Base-by-base conservation (phyloP, 1,139 yeast species). In the Scheffersomyces parashehatae region DNA sequence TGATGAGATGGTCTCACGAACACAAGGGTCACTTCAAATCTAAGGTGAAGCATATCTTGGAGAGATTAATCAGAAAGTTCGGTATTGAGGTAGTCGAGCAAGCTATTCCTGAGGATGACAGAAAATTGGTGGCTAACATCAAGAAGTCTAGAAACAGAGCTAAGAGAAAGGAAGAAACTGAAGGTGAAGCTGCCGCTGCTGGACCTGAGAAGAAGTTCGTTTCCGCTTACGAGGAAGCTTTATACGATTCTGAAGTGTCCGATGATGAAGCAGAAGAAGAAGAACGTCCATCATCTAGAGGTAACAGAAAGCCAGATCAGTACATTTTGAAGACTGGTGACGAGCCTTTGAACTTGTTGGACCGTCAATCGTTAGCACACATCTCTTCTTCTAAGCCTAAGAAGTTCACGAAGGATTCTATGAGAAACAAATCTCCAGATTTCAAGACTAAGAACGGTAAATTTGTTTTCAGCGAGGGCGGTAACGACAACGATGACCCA, bases 11-110 rank as follows among this genome's bases (percentile, higher is more conserved):
- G 95, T 88, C 97, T 35, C 95, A 89, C 63, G 98, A 90, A 63
- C 97, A 91, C 67, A 88, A 88, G 58, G 95, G 95, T 35, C 97
- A 90, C 60, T 91, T 95, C 77, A 89, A 88, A 63, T 80, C 90
- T 28, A 91, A 88, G 66, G 95, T 93, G 36, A 89, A 89, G 70
- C 97, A 93, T 59, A 86, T 93, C 48, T 74, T 93, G 50, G 99
- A 93, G 73, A 81, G 99, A 59, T 73, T 93, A 58, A 81, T 93
- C 43, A 82, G 99, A 64, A 84, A 90, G 59, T 90, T 88, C 60
- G 97, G 99, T 13, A 79, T 81, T 51, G 97, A 90, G 32, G 79
- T 73, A 32, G 79, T 93, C 44, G 96, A 87, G 59, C 71, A 71
- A 42, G 81, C 82, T 41, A 90, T 93, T 68, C 99, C 99, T 12